Percentiles rank a stretch among this genome's conserved stretches.
phyloP scores from a whole-genome alignment of 306 rosid species.

The Hylodesmum podocarpum region DNA sequence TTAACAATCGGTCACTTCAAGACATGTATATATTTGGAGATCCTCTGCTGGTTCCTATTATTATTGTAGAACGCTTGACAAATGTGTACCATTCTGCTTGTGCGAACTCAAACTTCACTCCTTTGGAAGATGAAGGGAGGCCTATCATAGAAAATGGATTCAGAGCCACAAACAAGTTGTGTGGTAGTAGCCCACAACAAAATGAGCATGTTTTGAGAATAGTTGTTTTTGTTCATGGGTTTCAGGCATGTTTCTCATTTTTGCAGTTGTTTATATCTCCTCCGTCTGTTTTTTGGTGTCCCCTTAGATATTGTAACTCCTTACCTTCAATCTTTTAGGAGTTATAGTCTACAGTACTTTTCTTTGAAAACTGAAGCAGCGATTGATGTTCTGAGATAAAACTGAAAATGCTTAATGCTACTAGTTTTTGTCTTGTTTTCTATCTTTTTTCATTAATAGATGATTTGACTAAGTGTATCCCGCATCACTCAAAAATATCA shows the following conservation, averaged over 20 bases:
- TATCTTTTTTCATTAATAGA: background rate
- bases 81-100: slow-evolving; percentile 51
- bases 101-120: slow-evolving; percentile 57
- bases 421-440: background rate
- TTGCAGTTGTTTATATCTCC: slow-evolving; percentile 26
- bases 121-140: slow-evolving; percentile 43
- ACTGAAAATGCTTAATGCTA: background rate
- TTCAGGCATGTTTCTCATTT: slow-evolving; percentile 74
- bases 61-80: slow-evolving; percentile 71
- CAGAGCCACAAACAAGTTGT: slow-evolving; percentile 43
- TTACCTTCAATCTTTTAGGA: background rate
- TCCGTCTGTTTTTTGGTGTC: slow-evolving; percentile 8
- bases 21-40: slow-evolving; percentile 84
- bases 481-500: slow-evolving; percentile 34
- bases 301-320: background rate
- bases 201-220: slow-evolving; percentile 63
- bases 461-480: slow-evolving; percentile 16
- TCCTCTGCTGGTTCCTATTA: slow-evolving; percentile 76
- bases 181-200: slow-evolving; percentile 36
- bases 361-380: background rate
- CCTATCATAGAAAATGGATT: slow-evolving; percentile 41
- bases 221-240: slow-evolving; percentile 94
- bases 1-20: slow-evolving; percentile 81
- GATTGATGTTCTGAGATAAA: background rate
- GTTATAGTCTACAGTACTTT: background rate